Evolutionary conservation across 2,329 filamentous ascomycete genomes (phyloP), one percentile per base, ranked within the genome.

Genomic region (Microascus cirrosus): DNA sequence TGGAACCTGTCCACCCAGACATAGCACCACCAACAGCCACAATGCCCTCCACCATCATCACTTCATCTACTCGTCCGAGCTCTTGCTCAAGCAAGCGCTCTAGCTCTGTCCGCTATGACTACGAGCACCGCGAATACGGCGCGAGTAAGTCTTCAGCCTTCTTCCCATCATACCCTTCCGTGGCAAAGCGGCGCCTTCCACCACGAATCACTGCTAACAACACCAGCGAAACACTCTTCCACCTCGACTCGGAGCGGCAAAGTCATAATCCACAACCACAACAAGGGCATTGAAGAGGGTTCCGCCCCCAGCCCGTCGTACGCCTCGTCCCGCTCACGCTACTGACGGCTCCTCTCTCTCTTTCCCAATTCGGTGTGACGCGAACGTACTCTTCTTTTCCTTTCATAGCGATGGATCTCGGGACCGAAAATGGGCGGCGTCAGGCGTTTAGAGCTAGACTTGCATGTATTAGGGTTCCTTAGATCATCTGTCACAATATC

Each of bases 181-280:
- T 12, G 18, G 12, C 20, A 8, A 2, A 2, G 20, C n/a, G 18
- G 48, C 58, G 28, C 8, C 28, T 32, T 8, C 61, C 55, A 59
- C 22, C 39, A 45, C 64, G 66, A 61, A 69, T n/a, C 62, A 36
- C 28, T 32, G 28, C 28, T 32, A 32, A 32, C 51, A 32, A 12
- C 55, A 32, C 2, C 54, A 70, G 67, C 58, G 24, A 62, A 64
- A 32, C 65, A 68, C 59, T 58, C 57, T 22, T 62, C 66, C n/a
- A 48, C 61, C 56, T 64, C 67, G 32, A 58, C 60, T 32, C 63
- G 54, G 35, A 64, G 62, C 12, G 62, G 65, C 50, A 60, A 58
- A 50, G 66, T 63, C 62, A 59, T 63, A n/a, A 62, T 73, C 58
- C 63, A 70, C 62, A 68, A 69, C 63, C 68, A 71, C 63, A 58